phyloP scores from a whole-genome alignment of 768 basidiomycete species.

The Lentinula aciculospora region DNA sequence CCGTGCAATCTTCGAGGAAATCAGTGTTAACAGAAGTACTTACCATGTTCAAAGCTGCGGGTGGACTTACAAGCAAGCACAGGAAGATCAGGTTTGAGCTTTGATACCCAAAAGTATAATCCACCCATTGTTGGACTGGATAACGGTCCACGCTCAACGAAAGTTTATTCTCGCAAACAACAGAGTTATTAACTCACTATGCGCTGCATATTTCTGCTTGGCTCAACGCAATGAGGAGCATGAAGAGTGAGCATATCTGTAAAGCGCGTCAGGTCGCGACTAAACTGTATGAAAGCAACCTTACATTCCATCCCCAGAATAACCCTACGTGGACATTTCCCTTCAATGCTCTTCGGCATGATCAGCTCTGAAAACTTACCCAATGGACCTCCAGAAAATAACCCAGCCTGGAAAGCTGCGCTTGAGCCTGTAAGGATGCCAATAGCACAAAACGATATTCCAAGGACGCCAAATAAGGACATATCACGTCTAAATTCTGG shows the following conservation, averaged over 20 bases:
- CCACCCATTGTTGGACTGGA: slow-evolving; percentile 50
- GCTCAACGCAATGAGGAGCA: slow-evolving; percentile 51
- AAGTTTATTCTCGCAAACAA: background rate
- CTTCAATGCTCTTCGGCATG: background rate
- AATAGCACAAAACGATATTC: slow-evolving; percentile 56
- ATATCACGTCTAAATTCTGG: slow-evolving; percentile 54
- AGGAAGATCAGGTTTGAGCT: slow-evolving; percentile 49
- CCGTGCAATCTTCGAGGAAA: slow-evolving; percentile 31
- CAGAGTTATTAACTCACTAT: slow-evolving; percentile 31
- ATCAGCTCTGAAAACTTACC: slow-evolving; percentile 18
- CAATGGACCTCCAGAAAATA: slow-evolving; percentile 53
- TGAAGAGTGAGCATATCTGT: slow-evolving; percentile 51
- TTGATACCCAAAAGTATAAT: slow-evolving; percentile 53
- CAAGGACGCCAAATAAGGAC: slow-evolving; percentile 53
- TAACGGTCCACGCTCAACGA: background rate
- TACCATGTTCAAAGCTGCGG: background rate
- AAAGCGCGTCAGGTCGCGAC: background rate
- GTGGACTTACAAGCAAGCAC: slow-evolving; percentile 42
- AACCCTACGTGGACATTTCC: slow-evolving; percentile 19
- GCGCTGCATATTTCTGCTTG: slow-evolving; percentile 56
- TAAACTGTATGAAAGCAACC: slow-evolving; percentile 9
- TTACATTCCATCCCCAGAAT: slow-evolving; percentile 62
- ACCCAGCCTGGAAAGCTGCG: slow-evolving; percentile 52
- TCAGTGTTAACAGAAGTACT: background rate
- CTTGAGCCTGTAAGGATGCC: slow-evolving; percentile 59